Conservation (phyloP, 495 filamentous ascomycete genomes). For the Apiosordaria backusii region DNA sequence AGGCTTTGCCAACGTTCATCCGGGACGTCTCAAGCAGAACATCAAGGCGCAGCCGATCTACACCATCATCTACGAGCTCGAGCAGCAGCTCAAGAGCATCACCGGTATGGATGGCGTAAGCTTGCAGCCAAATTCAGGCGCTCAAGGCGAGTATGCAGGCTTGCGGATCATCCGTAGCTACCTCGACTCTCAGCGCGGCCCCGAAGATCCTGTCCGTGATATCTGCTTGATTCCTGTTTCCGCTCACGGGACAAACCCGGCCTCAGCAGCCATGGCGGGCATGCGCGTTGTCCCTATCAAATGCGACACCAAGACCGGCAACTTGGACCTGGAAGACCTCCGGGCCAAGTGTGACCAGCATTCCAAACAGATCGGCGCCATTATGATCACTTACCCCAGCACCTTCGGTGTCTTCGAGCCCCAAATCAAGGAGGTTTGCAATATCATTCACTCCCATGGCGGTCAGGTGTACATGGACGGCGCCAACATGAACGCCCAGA, state of each 20-base stretch:
- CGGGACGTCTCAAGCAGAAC: conserved; percentile 59
- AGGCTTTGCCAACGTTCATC: conserved; percentile 84
- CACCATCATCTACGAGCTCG: conserved; percentile 65
- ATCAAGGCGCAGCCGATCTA: conserved; percentile 59
- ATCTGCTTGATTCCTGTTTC: conserved; percentile 96
- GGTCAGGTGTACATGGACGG: conserved; percentile 99
- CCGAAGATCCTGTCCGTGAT: conserved; percentile 70
- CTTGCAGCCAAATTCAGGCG: conserved; percentile 94
- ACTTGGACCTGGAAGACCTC: conserved; percentile 84
- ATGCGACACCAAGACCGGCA: conserved; percentile 83
- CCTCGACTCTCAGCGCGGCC: conserved; percentile 59
- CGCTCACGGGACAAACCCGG: conserved; percentile 95
- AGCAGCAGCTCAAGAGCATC: conserved; percentile 74
- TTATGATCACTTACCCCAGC: conserved; percentile 98
- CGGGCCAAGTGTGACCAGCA: conserved; percentile 85
- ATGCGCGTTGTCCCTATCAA: conserved; percentile 96
- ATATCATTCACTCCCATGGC: conserved; percentile 81
- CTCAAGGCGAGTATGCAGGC: conserved; percentile 94
- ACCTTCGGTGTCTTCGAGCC: conserved; percentile 98
- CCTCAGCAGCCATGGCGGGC: conserved; percentile 93
- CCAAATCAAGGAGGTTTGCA: conserved; percentile 77
- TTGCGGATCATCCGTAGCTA: conserved; percentile 90
- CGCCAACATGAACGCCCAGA: conserved; percentile 98
- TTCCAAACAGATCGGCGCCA: conserved; percentile 79
- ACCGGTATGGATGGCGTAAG: conserved; percentile 90